Percentiles rank a stretch among this genome's conserved stretches.
Evolutionary conservation across 495 filamentous ascomycete genomes (phyloP).

Genomic region (Xylaria curta): DNA sequence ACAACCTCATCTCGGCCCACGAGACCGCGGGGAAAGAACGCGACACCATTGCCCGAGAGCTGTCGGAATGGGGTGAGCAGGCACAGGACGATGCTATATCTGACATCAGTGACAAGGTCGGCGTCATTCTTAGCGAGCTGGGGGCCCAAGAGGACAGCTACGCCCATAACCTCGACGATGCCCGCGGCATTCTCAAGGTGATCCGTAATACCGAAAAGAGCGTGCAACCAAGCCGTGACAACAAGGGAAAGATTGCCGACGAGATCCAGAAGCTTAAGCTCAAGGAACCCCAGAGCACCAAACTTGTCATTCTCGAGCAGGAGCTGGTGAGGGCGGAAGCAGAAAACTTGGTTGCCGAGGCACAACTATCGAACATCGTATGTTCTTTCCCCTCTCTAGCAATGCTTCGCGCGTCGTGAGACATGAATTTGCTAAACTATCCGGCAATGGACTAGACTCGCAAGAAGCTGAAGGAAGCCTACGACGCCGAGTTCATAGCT

Average conservation of each 20-base stretch:
- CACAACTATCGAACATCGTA: constrained; percentile 93
- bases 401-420: neutral
- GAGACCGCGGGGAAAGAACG: constrained; percentile 83
- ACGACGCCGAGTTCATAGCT: constrained; percentile 82
- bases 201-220: constrained; percentile 91
- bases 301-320: constrained; percentile 84
- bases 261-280: constrained; percentile 89
- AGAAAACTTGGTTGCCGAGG: constrained; percentile 93
- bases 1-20: constrained; percentile 80
- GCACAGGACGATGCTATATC: constrained; percentile 84
- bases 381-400: constrained; percentile 29
- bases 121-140: constrained; percentile 86
- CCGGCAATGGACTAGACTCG: constrained; percentile 65
- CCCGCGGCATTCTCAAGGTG: constrained; percentile 78
- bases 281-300: constrained; percentile 82
- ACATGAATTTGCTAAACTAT: constrained; percentile 25
- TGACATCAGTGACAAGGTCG: constrained; percentile 92
- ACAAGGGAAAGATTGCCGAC: constrained; percentile 82
- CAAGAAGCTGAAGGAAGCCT: constrained; percentile 92
- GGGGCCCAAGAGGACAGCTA: constrained; percentile 91
- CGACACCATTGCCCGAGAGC: constrained; percentile 79
- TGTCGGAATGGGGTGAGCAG: constrained; percentile 96
- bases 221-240: constrained; percentile 89
- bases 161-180: constrained; percentile 85
- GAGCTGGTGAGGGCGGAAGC: constrained; percentile 95